phyloP scores from a whole-genome alignment of 768 basidiomycete species.

The Mycena leptocephala region DNA sequence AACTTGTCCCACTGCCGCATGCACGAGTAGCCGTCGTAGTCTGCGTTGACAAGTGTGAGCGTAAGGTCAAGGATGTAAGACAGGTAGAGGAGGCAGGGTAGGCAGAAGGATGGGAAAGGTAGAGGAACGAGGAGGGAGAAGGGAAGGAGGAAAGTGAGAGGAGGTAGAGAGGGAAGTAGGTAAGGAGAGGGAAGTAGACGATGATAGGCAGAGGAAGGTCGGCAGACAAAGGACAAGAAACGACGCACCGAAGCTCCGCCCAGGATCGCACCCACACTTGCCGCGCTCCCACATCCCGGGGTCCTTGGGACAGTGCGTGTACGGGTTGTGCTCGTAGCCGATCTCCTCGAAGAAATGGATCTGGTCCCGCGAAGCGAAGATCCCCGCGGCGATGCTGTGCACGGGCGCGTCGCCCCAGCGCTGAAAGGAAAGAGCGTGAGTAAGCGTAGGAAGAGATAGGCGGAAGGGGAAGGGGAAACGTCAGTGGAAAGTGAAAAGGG shows the following conservation, averaged over 20 bases:
- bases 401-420: conserved; percentile 78
- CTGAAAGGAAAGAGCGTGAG: conserved; percentile 45
- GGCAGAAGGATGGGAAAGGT: background rate
- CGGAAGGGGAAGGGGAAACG: conserved; percentile 53
- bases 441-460: background rate
- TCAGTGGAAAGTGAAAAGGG: conserved; percentile 41
- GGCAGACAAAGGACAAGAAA: background rate
- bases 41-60: conserved; percentile 42
- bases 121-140: too few species aligned
- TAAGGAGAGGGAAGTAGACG: background rate
- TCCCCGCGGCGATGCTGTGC: conserved; percentile 76
- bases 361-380: conserved; percentile 71
- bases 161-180: too few species aligned
- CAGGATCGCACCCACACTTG: conserved; percentile 66
- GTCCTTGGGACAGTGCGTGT: conserved; percentile 65
- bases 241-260: conserved; percentile 71
- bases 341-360: conserved; percentile 87
- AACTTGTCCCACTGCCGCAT: conserved; percentile 66
- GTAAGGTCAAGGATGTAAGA: background rate
- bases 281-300: conserved; percentile 55
- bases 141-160: background rate
- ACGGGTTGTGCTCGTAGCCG: conserved; percentile 72
- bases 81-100: too few species aligned
- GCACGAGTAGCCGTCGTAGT: conserved; percentile 74
- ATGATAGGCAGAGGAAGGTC: background rate